Percentiles rank a stretch among this genome's conserved stretches.
phyloP scores from a whole-genome alignment of 805 yeast genomes.

The Starmerella bombi region DNA sequence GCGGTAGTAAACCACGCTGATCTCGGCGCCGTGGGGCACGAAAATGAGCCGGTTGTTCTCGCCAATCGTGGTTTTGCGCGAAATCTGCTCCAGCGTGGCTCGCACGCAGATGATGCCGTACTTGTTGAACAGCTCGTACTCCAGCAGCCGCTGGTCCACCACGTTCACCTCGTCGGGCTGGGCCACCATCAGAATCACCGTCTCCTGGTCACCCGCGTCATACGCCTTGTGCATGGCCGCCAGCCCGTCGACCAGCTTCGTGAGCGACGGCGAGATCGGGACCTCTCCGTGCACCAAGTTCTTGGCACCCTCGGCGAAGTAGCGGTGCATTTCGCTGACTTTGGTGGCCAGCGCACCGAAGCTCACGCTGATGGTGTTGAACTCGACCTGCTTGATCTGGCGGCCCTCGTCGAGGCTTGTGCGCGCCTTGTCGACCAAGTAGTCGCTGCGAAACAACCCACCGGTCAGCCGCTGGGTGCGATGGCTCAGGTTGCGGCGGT shows the following conservation, averaged over 20 bases:
- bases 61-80: conserved; percentile 31
- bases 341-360: conserved; percentile 82
- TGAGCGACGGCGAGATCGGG: conserved; percentile 56
- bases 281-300: conserved; percentile 32
- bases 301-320: conserved; percentile 31
- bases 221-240: conserved; percentile 53
- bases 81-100: conserved; percentile 50
- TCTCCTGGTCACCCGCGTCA: conserved; percentile 17
- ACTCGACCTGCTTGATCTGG: conserved; percentile 81
- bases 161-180: conserved; percentile 81
- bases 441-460: conserved; percentile 85
- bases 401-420: conserved; percentile 26
- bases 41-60: conserved; percentile 34
- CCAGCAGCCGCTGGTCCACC: conserved; percentile 80
- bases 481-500: conserved; percentile 32
- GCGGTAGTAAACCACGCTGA: conserved; percentile 81
- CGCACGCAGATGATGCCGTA: conserved; percentile 52
- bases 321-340: conserved; percentile 63
- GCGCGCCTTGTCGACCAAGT: conserved; percentile 45
- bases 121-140: conserved; percentile 47
- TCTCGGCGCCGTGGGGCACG: conserved; percentile 47
- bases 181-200: conserved; percentile 55
- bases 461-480: conserved; percentile 43
- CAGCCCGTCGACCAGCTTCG: conserved; percentile 52
- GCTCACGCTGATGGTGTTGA: conserved; percentile 89